phyloP scores from a whole-genome alignment of 768 basidiomycete species.

The Boletus reticuloceps region DNA sequence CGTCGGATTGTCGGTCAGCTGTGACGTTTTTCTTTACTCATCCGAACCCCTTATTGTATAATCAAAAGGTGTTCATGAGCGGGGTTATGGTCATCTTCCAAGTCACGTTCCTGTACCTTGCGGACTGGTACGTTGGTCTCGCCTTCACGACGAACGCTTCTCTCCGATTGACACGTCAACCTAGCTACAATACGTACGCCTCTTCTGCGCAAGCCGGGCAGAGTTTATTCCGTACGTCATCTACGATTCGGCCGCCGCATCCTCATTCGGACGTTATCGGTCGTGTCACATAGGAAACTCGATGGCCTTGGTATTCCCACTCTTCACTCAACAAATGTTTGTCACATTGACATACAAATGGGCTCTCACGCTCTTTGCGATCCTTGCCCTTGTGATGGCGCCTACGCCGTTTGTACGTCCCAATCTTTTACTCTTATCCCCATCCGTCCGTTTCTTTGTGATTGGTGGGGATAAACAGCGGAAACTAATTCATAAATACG shows the following conservation, averaged over 20 bases:
- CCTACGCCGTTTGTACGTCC: constrained; percentile 42
- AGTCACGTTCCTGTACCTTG: constrained; percentile 45
- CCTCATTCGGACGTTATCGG: neutral
- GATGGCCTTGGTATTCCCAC: constrained; percentile 44
- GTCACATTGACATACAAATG: constrained; percentile 46
- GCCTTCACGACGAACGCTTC: neutral
- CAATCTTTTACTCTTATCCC: neutral
- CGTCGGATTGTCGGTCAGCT: constrained; percentile 21
- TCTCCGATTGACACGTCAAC: neutral
- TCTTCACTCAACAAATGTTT: constrained; percentile 50
- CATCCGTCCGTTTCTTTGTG: too few species aligned
- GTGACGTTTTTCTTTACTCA: neutral
- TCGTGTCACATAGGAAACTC: constrained; percentile 34
- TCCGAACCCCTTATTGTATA: neutral
- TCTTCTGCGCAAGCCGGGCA: constrained; percentile 56
- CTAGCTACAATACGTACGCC: constrained; percentile 44
- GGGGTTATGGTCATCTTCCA: constrained; percentile 43
- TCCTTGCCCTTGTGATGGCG: constrained; percentile 42
- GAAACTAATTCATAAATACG: neutral
- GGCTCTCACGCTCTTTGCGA: constrained; percentile 43
- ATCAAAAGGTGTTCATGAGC: constrained; percentile 40
- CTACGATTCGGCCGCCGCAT: neutral
- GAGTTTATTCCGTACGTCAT: constrained; percentile 41
- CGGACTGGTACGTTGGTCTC: constrained; percentile 42
- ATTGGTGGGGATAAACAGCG: neutral